phyloP scores from a whole-genome alignment of 2,329 filamentous ascomycete genomes.

The Aplosporella prunicola region DNA sequence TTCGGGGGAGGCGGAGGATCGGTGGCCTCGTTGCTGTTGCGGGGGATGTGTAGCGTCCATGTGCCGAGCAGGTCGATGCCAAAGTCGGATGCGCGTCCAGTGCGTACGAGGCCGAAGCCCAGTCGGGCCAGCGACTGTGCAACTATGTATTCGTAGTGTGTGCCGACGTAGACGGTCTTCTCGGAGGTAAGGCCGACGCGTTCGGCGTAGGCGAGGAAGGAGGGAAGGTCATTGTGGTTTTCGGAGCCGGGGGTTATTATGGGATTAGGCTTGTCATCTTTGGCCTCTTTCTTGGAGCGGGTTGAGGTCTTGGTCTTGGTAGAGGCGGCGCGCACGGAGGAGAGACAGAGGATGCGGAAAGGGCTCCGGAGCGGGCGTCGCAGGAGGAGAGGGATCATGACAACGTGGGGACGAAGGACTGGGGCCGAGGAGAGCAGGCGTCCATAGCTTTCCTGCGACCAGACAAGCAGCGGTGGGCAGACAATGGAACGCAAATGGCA shows the following conservation, averaged over 20 bases:
- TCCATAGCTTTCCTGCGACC: not conserved
- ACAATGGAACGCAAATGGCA: not conserved
- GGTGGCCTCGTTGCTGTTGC: constrained; percentile 11
- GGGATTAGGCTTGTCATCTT: not conserved
- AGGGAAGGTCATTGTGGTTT: constrained; percentile 53
- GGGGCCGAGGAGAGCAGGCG: too few species aligned
- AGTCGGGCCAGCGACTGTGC: constrained; percentile 47
- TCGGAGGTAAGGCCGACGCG: constrained; percentile 45
- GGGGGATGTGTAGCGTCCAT: constrained; percentile 46
- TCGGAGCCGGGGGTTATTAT: constrained; percentile 19
- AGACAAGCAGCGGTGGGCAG: not conserved
- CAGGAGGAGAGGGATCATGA: constrained; percentile 5
- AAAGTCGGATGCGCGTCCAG: constrained; percentile 57
- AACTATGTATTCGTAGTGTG: constrained; percentile 66
- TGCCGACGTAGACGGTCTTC: constrained; percentile 59
- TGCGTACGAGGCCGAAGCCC: constrained; percentile 55
- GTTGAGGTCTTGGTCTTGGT: not conserved
- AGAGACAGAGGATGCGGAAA: not conserved
- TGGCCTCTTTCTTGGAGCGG: not conserved
- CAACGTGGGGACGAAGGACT: not conserved
- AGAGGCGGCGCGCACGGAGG: not conserved
- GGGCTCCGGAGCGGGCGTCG: not conserved
- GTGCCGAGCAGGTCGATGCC: constrained; percentile 67
- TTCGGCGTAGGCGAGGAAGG: constrained; percentile 56
- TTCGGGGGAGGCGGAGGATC: constrained; percentile 5